Evolutionary conservation across 129 eudicot species (phyloP).

Genomic region (Scalesia atractyloides): DNA sequence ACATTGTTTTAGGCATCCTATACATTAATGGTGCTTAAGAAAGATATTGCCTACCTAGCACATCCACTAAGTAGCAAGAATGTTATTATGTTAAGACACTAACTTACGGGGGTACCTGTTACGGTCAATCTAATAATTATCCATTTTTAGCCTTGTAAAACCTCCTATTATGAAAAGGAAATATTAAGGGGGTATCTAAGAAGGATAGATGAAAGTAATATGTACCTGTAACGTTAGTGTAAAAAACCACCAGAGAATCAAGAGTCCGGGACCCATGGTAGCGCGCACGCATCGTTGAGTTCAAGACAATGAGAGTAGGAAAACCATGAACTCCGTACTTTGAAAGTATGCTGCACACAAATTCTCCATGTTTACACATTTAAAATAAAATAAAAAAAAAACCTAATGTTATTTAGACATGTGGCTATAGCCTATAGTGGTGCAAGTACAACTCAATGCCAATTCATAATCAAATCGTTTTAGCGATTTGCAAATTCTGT

Average conservation of each 20-base stretch:
- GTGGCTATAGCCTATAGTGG: not conserved
- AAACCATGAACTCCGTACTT: slow-evolving; percentile 92
- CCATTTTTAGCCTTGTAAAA: not conserved
- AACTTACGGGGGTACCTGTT: not conserved
- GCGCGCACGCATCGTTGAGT: slow-evolving; percentile 82
- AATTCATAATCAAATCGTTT: not conserved
- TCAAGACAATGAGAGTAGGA: slow-evolving; percentile 76
- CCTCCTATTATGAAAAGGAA: not conserved
- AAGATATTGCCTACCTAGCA: not conserved
- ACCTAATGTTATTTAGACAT: not conserved
- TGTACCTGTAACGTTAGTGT: slow-evolving; percentile 69
- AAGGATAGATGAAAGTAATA: not conserved
- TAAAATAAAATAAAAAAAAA: not conserved
- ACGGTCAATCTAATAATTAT: not conserved
- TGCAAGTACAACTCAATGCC: not conserved
- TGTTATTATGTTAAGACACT: not conserved
- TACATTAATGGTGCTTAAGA: not conserved
- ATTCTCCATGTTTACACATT: not conserved
- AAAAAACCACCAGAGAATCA: slow-evolving; percentile 62
- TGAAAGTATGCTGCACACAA: slow-evolving; percentile 69
- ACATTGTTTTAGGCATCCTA: not conserved
- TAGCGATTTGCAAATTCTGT: not conserved
- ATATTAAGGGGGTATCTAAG: not conserved
- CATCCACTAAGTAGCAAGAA: not conserved
- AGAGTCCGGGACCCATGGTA: slow-evolving; percentile 78